Percentiles rank a stretch among this genome's conserved stretches.
Evolutionary conservation across 805 yeast species (phyloP).

Genomic region (Grigorovia jiainica): DNA sequence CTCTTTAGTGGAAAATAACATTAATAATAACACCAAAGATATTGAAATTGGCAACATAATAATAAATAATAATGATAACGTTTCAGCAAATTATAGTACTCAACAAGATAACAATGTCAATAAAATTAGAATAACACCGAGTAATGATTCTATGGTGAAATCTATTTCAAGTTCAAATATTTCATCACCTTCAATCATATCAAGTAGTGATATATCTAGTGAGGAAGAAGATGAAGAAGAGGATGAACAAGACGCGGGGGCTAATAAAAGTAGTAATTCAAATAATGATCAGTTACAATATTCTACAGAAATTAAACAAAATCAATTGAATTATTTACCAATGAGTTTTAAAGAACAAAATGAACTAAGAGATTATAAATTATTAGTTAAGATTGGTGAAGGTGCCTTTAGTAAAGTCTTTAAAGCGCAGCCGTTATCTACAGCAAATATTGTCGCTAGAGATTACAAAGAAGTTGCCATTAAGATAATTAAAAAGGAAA

Average conservation of each 20-base stretch:
- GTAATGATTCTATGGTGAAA: no score
- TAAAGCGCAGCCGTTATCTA: slow-evolving; percentile 37
- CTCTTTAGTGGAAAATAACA: no score
- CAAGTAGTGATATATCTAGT: no score
- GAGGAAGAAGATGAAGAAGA: slow-evolving; percentile 13
- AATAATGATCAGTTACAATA: not conserved
- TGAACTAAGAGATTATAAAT: slow-evolving; percentile 29
- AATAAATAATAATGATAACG: no score
- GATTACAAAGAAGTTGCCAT: slow-evolving; percentile 35
- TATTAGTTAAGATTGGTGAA: slow-evolving; percentile 55
- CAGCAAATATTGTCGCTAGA: slow-evolving; percentile 8
- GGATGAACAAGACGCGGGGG: not conserved
- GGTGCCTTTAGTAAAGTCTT: slow-evolving; percentile 77
- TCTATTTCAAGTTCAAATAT: no score
- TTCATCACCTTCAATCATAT: no score
- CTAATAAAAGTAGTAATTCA: slow-evolving; percentile 1
- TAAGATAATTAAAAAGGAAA: slow-evolving; percentile 57
- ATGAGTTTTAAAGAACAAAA: slow-evolving; percentile 26
- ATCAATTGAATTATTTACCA: slow-evolving; percentile 11
- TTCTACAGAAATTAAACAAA: slow-evolving; percentile 5
- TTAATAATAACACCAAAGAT: no score
- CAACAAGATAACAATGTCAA: no score
- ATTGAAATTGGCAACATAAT: no score
- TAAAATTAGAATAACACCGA: no score
- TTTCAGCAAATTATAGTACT: no score